Percentiles rank a stretch among this genome's conserved stretches.
Evolutionary conservation across 2,329 filamentous ascomycete species (phyloP).

Genomic region (Colletotrichum sp.): DNA sequence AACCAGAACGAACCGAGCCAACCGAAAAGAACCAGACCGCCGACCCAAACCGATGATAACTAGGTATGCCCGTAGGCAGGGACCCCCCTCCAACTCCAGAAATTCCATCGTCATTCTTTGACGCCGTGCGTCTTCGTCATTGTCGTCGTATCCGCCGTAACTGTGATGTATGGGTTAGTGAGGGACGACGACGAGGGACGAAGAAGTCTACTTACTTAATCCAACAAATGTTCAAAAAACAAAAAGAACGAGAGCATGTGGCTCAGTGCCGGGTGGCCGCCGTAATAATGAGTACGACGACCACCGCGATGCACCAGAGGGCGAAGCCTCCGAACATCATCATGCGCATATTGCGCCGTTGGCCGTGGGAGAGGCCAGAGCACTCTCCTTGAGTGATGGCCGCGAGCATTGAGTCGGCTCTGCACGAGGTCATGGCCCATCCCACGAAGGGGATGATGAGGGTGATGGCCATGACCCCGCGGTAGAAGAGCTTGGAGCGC

Average conservation of each 20-base stretch:
- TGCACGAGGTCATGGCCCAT: background rate
- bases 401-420: background rate
- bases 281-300: background rate
- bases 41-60: background rate
- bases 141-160: background rate
- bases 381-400: slow-evolving; percentile 12
- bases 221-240: background rate
- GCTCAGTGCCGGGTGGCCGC: background rate
- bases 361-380: slow-evolving; percentile 11
- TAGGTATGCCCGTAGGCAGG: slow-evolving; percentile 14
- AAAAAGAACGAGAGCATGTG: background rate
- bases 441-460: slow-evolving; percentile 3
- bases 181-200: background rate
- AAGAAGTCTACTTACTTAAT: background rate
- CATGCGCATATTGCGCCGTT: slow-evolving; percentile 11
- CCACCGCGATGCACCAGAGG: background rate
- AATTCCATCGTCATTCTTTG: background rate
- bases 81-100: background rate
- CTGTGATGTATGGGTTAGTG: background rate
- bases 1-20: background rate
- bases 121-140: background rate
- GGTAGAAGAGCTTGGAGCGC: slow-evolving; percentile 3
- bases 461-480: background rate
- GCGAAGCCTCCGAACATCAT: slow-evolving; percentile 6
- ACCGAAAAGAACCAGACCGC: background rate